Evolutionary conservation across 2,329 filamentous ascomycete genomes (phyloP).

Genomic region (Nannizziopsis barbatae): DNA sequence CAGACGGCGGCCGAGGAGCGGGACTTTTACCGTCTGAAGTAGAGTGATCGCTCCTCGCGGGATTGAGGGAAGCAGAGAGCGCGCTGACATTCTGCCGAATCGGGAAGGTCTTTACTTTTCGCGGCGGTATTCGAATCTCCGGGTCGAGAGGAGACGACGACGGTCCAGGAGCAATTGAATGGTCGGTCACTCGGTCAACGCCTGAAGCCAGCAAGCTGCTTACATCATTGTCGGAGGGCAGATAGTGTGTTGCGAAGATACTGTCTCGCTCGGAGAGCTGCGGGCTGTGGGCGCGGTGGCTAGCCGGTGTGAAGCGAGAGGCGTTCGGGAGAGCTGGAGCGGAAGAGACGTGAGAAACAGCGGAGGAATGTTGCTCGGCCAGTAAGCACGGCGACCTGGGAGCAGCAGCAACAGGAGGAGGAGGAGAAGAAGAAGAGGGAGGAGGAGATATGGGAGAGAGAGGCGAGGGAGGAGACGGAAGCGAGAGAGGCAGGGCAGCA

Average conservation of each 20-base stretch:
- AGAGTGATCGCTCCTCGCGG: slow-evolving; percentile 13
- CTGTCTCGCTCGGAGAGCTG: slow-evolving; percentile 52
- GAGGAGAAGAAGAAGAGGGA: slow-evolving; percentile 18
- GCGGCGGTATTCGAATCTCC: not conserved
- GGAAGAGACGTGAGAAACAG: too few species aligned
- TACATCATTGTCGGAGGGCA: slow-evolving; percentile 34
- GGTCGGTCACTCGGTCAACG: slow-evolving; percentile 14
- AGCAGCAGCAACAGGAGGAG: slow-evolving; percentile 22
- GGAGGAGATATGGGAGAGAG: slow-evolving; percentile 22
- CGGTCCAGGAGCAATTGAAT: not conserved
- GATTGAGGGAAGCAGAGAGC: slow-evolving; percentile 14
- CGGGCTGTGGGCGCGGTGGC: slow-evolving; percentile 28
- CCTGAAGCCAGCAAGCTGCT: slow-evolving; percentile 25
- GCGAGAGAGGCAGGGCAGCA: slow-evolving; percentile 24
- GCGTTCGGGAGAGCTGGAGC: slow-evolving; percentile 12
- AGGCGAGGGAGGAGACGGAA: slow-evolving; percentile 24
- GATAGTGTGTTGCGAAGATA: slow-evolving; percentile 53
- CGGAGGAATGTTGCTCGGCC: too few species aligned
- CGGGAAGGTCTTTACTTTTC: slow-evolving; percentile 5
- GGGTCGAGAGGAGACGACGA: not conserved
- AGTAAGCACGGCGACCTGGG: too few species aligned
- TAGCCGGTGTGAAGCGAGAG: slow-evolving; percentile 13
- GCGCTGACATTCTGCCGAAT: slow-evolving; percentile 15
- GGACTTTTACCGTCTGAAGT: slow-evolving; percentile 3
- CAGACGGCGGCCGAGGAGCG: not conserved